Percentiles rank a stretch among this genome's conserved stretches.
These are phyloP conservation scores for Achaetomiella virescens DNA, from an alignment of 495 filamentous ascomycete species.

Conservation along the genomic window DNA sequence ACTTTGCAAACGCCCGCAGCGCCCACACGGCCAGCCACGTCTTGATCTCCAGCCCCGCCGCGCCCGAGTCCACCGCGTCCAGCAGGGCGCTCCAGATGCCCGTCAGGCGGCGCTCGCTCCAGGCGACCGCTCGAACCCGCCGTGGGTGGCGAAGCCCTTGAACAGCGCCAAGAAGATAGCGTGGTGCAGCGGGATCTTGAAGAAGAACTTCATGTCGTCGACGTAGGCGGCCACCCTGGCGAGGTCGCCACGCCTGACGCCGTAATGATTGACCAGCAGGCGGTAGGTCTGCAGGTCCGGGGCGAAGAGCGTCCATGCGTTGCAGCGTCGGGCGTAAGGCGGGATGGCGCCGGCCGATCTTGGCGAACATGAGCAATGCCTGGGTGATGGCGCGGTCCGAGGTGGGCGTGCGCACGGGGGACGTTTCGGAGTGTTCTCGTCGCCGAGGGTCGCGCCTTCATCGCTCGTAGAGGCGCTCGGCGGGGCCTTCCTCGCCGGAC, in stretches of 20 bases:
- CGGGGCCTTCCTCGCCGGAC: constrained; percentile 62
- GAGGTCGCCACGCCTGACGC: constrained; percentile 50
- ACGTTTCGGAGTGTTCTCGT: constrained; percentile 9
- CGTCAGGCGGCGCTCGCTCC: constrained; percentile 56
- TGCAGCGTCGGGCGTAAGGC: constrained; percentile 45
- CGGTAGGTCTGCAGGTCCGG: constrained; percentile 61
- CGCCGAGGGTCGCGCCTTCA: constrained; percentile 55
- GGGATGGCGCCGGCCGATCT: constrained; percentile 35
- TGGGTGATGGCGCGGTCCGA: constrained; percentile 49
- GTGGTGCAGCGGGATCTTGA: constrained; percentile 51
- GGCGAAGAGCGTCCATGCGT: constrained; percentile 44
- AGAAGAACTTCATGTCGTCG: constrained; percentile 57
- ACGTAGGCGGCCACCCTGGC: constrained; percentile 50
- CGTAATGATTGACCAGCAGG: constrained; percentile 54
- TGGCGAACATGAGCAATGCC: constrained; percentile 48
- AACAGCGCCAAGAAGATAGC: constrained; percentile 63
- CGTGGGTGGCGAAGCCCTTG: constrained; percentile 68
- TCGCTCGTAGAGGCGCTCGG: constrained; percentile 74
- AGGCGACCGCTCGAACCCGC: constrained; percentile 54
- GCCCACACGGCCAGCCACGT: constrained; percentile 46
- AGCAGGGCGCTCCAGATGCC: constrained; percentile 43
- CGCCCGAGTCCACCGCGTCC: constrained; percentile 31
- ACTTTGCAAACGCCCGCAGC: constrained; percentile 42
- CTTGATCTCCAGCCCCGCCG: constrained; percentile 35
- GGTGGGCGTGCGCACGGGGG: constrained; percentile 37